phyloP scores from a whole-genome alignment of 306 rosid genomes.

The Begonia fuchsioides region DNA sequence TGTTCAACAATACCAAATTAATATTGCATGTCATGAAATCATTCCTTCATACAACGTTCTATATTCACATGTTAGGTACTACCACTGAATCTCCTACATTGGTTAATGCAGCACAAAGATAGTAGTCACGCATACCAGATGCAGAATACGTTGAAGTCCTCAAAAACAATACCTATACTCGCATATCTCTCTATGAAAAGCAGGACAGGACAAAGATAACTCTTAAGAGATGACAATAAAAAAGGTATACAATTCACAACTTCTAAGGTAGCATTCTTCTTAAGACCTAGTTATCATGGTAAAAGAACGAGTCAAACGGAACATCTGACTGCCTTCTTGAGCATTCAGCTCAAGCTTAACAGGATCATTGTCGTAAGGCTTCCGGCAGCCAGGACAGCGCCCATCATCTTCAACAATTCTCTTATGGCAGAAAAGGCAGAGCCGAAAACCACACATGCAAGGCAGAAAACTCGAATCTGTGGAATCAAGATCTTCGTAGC shows the following conservation, averaged over 20 bases:
- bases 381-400: constrained; percentile 96
- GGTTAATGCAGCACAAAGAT: constrained; percentile 47
- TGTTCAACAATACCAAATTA: constrained; percentile 15
- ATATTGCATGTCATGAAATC: constrained; percentile 37
- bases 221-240: constrained; percentile 23
- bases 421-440: constrained; percentile 96
- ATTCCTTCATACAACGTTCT: constrained; percentile 70
- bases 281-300: constrained; percentile 78
- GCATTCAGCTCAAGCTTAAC: constrained; percentile 47
- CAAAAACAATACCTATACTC: constrained; percentile 35
- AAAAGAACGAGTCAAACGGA: constrained; percentile 61
- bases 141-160: constrained; percentile 40
- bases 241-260: constrained; percentile 10
- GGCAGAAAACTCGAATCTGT: constrained; percentile 85
- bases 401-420: constrained; percentile 87
- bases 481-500: constrained; percentile 82
- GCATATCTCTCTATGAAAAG: constrained; percentile 23
- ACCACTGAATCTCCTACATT: constrained; percentile 43
- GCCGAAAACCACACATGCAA: constrained; percentile 80
- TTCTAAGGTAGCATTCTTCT: constrained; percentile 5
- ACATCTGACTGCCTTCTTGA: constrained; percentile 45
- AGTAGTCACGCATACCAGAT: constrained; percentile 39
- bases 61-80: constrained; percentile 70
- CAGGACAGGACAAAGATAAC: constrained; percentile 31
- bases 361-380: constrained; percentile 54